Evolutionary conservation across 176 grass and related monocot species (phyloP), one percentile per base, ranked within the genome.

Genomic region (Musa schizocarpa): DNA sequence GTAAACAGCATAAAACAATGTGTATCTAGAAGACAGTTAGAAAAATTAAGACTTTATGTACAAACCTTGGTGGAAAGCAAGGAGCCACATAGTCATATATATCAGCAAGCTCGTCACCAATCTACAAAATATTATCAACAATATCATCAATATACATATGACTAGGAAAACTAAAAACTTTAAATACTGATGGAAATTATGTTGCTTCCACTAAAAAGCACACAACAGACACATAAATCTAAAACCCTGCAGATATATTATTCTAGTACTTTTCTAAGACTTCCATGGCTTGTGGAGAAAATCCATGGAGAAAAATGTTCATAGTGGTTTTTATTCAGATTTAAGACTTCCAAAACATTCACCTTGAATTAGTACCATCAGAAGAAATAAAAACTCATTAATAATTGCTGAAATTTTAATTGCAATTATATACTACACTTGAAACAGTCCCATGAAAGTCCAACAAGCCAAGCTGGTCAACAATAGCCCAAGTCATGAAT

Each of bases 11-110:
- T 69, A 59, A 27, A 22, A 20, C 19, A 55, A 34, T 73, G 19
- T 75, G 71, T 78, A 10, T 27, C 9, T 29, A 13, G 77, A 65
- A 63, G 34, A 43, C 34, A 49, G 56, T 73, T 19, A 1, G 24
- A 20, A 67, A 63, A 62, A 84, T 34, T 56, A 19, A 50, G 9
- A 75, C 19, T 68, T 76, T 70, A 52, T 19, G 11, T 69, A 9
- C 81, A 73, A 86, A 99, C 96, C 96, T 99, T 77, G 88, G 91
- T 78, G 96, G 96, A 78, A 99, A 99, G 87, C 96, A 99, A 81
- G 96, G 96, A 27, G 96, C 96, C 53, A 99, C 96, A 76, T 99
- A 95, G 63, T 99, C 96, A 84, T 99, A 99, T 77, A 99, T 99
- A 93, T 99, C 91, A 54, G 86, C 86, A 82, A 99, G 96, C 82